phyloP scores from a whole-genome alignment of 805 yeast genomes.

The Lachancea sp. region DNA sequence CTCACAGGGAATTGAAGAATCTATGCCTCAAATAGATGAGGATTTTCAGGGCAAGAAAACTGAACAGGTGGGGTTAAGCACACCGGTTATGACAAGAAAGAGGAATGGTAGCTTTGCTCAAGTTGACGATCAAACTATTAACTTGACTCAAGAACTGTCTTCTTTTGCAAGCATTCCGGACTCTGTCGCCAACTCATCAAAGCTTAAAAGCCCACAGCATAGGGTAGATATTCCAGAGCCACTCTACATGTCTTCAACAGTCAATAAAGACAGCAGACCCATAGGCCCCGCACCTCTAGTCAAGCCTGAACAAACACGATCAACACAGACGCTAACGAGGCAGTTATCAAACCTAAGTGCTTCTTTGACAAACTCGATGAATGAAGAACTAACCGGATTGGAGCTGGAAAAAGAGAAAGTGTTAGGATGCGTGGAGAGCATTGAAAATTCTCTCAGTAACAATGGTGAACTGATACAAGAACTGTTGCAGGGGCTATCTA shows the following conservation, averaged over 20 bases:
- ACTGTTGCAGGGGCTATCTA: slow-evolving; percentile 7
- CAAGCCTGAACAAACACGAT: slow-evolving; percentile 3
- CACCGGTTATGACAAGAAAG: slow-evolving; percentile 15
- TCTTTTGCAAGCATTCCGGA: slow-evolving; percentile 11
- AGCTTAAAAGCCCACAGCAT: slow-evolving; percentile 15
- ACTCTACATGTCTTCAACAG: slow-evolving; percentile 3
- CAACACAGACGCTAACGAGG: slow-evolving; percentile 5
- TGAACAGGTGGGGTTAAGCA: slow-evolving; percentile 14
- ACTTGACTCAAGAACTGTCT: slow-evolving; percentile 7
- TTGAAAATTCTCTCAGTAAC: slow-evolving; percentile 11
- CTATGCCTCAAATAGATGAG: not conserved
- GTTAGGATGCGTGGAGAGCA: slow-evolving; percentile 12
- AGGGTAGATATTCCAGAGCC: not conserved
- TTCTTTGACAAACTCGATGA: slow-evolving; percentile 13
- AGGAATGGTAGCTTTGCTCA: slow-evolving; percentile 9
- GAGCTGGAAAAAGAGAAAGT: slow-evolving; percentile 14
- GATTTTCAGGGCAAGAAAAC: not conserved
- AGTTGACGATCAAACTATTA: slow-evolving; percentile 6
- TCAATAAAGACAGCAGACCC: not conserved
- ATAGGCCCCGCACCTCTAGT: not conserved
- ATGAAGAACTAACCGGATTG: slow-evolving; percentile 13
- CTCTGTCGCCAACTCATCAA: slow-evolving; percentile 26
- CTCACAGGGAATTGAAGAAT: slow-evolving; percentile 5
- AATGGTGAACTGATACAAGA: slow-evolving; percentile 12
- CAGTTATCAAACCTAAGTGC: slow-evolving; percentile 9